Evolutionary conservation across 2,329 filamentous ascomycete genomes (phyloP).

Genomic region (Chaetomium strumarium): DNA sequence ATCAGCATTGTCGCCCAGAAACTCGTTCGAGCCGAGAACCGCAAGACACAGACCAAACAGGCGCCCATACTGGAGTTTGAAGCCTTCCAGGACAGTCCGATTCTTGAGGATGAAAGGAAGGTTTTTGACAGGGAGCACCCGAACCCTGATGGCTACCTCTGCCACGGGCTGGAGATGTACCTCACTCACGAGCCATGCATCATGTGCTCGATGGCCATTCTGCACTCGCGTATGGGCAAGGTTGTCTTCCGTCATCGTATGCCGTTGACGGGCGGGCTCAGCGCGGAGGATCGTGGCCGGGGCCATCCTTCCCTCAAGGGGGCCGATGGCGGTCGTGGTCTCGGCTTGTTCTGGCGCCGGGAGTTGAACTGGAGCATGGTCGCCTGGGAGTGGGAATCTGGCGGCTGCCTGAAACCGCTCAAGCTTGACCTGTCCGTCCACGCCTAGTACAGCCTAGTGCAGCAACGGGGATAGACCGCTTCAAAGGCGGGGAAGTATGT

Average conservation of each 20-base stretch:
- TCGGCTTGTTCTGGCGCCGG: conserved; percentile 64
- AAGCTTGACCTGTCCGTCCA: conserved; percentile 45
- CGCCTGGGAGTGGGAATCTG: conserved; percentile 68
- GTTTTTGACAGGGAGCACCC: conserved; percentile 61
- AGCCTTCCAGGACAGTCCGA: conserved; percentile 61
- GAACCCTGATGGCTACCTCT: conserved; percentile 78
- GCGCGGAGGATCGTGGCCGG: conserved; percentile 62
- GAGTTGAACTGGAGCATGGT: conserved; percentile 84
- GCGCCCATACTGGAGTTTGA: conserved; percentile 47
- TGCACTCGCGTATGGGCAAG: conserved; percentile 86
- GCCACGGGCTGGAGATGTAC: conserved; percentile 89
- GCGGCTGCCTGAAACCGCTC: conserved; percentile 33
- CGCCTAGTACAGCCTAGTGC: conserved; percentile 34
- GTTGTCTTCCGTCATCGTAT: conserved; percentile 77
- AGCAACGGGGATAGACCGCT: too few relatives aligned
- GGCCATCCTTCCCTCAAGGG: conserved; percentile 34
- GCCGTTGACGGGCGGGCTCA: conserved; percentile 74
- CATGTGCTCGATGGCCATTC: conserved; percentile 93
- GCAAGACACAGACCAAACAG: conserved; percentile 25
- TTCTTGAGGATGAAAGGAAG: conserved; percentile 59
- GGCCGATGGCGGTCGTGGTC: conserved; percentile 50
- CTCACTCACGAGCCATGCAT: conserved; percentile 93
- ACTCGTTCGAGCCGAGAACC: conserved; percentile 51
- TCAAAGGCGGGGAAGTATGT: not conserved
- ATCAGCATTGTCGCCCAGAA: conserved; percentile 77